Evolutionary conservation across 2,329 filamentous ascomycete species (phyloP).

Genomic region (Scopulariopsis brevicaulis): DNA sequence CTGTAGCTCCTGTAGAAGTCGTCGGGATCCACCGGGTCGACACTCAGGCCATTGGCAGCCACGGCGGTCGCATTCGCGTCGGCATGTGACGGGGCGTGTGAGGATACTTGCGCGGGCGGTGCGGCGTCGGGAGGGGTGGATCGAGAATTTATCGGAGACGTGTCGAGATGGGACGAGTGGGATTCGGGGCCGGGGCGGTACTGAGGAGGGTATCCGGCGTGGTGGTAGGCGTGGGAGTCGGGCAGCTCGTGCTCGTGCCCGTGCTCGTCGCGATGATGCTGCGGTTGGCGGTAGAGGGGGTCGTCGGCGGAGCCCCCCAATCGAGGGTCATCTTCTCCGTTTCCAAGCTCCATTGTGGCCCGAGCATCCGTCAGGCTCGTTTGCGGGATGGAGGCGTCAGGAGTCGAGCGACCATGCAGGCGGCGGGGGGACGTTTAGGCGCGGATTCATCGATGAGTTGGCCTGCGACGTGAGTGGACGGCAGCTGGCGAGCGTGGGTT

Average conservation of each 20-base stretch:
- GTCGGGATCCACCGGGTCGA: conserved; percentile 35
- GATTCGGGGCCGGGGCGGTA: conserved; percentile 11
- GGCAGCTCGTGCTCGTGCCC: conserved; percentile 13
- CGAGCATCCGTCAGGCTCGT: conserved; percentile 31
- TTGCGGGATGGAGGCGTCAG: conserved; percentile 27
- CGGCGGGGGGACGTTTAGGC: conserved; percentile 18
- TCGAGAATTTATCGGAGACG: background rate
- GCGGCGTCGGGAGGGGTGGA: background rate
- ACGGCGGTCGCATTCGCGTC: conserved; percentile 13
- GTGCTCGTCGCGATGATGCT: conserved; percentile 10
- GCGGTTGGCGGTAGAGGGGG: conserved; percentile 7
- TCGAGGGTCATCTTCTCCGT: conserved; percentile 30
- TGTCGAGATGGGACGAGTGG: conserved; percentile 7
- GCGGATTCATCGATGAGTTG: conserved; percentile 35
- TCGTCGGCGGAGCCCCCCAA: conserved; percentile 15
- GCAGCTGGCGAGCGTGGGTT: background rate
- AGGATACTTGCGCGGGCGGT: background rate
- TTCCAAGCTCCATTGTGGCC: conserved; percentile 36
- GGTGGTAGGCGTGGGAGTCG: conserved; percentile 12
- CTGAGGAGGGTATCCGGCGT: conserved; percentile 7
- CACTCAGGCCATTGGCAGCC: conserved; percentile 19
- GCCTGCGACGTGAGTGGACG: conserved; percentile 13
- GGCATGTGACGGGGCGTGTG: conserved; percentile 5
- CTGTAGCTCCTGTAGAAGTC: conserved; percentile 43
- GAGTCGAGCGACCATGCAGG: conserved; percentile 29